Percentiles rank a stretch among this genome's conserved stretches.
Evolutionary conservation across 139 green algal species (phyloP).

Genomic region (Closterium sp.): DNA sequence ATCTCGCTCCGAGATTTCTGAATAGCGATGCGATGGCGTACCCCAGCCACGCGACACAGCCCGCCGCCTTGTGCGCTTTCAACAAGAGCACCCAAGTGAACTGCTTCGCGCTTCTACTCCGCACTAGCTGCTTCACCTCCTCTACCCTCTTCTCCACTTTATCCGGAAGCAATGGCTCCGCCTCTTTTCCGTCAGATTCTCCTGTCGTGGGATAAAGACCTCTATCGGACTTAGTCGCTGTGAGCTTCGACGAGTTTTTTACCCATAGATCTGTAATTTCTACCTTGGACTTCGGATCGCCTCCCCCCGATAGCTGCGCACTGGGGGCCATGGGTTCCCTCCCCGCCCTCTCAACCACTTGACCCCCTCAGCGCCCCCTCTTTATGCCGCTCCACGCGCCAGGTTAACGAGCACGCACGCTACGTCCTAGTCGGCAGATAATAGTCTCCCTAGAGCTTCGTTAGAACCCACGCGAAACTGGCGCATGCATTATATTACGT

Average conservation of each 20-base stretch:
- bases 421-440: neutral
- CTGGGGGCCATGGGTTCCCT: neutral
- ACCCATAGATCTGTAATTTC: neutral
- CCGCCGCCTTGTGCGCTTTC: slow-evolving; percentile 35
- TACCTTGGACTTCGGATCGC: neutral
- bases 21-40: slow-evolving; percentile 7
- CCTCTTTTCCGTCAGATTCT: neutral
- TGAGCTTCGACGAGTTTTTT: neutral
- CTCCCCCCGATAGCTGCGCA: neutral
- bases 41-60: slow-evolving; percentile 30
- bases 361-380: neutral
- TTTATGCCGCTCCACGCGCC: neutral
- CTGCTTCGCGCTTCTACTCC: slow-evolving; percentile 27
- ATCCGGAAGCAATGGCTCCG: neutral
- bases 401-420: neutral
- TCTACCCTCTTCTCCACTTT: neutral
- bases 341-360: neutral
- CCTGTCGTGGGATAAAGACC: neutral
- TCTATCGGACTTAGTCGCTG: neutral
- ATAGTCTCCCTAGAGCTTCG: neutral
- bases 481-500: neutral
- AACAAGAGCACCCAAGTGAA: slow-evolving; percentile 36
- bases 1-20: slow-evolving; percentile 2
- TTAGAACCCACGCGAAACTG: neutral
- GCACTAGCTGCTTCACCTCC: neutral